Evolutionary conservation across 257 asterid species (phyloP).

Genomic region (Nicotiana noctiflora): DNA sequence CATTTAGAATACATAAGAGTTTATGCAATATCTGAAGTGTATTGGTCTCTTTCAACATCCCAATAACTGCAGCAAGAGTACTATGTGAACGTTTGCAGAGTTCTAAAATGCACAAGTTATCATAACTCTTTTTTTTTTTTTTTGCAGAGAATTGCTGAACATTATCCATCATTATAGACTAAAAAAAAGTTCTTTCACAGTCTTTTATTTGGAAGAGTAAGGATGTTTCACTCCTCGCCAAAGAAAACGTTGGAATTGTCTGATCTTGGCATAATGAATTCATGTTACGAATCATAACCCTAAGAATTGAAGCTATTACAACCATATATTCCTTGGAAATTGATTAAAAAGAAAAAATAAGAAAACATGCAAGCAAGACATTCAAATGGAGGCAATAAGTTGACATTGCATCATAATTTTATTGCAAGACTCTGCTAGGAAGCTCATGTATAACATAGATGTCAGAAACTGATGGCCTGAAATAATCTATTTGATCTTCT

Average conservation of each 20-base stretch:
- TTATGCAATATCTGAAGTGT: not conserved
- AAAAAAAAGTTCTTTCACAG: not conserved
- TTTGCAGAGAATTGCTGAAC: not conserved
- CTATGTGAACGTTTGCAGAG: not conserved
- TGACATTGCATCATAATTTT: too few relatives aligned
- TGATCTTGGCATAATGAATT: not conserved
- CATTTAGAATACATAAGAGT: too few relatives aligned
- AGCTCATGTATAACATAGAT: too few relatives aligned
- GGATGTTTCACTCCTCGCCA: not conserved
- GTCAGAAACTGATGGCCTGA: too few relatives aligned
- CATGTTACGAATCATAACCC: not conserved
- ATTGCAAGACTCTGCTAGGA: too few relatives aligned
- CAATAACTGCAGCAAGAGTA: not conserved
- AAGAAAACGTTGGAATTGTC: not conserved
- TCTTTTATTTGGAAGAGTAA: not conserved
- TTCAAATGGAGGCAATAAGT: too few relatives aligned
- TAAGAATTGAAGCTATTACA: too few relatives aligned
- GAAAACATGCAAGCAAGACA: too few relatives aligned
- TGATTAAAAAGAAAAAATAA: too few relatives aligned
- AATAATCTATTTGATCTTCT: too few relatives aligned
- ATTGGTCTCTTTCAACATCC: conserved; percentile 1
- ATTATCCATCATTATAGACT: not conserved
- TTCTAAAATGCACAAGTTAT: not conserved
- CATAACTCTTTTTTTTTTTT: not conserved
- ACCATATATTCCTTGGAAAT: too few relatives aligned